Conservation (phyloP, 1,284 basidiomycete species). For the Ceratobasidium sp. region DNA sequence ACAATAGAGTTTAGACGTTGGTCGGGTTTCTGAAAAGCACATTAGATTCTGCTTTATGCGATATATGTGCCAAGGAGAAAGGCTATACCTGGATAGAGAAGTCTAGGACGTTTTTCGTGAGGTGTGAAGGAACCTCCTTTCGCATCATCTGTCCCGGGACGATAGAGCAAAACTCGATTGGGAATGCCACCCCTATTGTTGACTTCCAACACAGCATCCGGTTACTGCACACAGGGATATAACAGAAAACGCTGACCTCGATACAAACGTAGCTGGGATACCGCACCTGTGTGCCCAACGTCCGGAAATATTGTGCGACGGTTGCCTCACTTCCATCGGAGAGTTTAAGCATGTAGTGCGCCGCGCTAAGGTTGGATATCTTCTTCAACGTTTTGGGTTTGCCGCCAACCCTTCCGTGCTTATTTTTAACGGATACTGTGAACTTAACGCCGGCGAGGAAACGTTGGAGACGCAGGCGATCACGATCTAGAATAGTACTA, state of each 20-base stretch:
- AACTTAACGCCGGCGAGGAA: constrained; percentile 70
- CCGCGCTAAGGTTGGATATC: constrained; percentile 63
- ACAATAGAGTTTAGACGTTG: constrained; percentile 26
- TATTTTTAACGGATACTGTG: constrained; percentile 56
- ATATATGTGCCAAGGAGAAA: too few species aligned
- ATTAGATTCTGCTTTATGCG: too few species aligned
- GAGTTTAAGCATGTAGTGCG: constrained; percentile 62
- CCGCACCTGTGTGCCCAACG: constrained; percentile 20
- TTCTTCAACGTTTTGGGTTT: constrained; percentile 65
- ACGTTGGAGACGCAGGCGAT: constrained; percentile 59
- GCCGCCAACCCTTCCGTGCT: constrained; percentile 39
- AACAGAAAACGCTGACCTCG: constrained; percentile 25
- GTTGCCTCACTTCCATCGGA: constrained; percentile 32
- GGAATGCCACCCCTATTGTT: constrained; percentile 53
- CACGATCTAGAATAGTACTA: constrained; percentile 15
- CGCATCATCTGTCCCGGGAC: constrained; percentile 76
- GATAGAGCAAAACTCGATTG: constrained; percentile 73
- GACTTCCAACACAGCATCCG: not conserved
- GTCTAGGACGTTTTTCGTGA: constrained; percentile 69
- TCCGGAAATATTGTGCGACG: constrained; percentile 43
- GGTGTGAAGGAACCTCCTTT: constrained; percentile 74
- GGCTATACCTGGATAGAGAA: constrained; percentile 67
- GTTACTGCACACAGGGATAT: not conserved
- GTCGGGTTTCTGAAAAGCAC: constrained; percentile 24
- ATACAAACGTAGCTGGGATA: constrained; percentile 39